A percentile compares a stretch with the other conserved stretches of the same genome.
These are phyloP conservation scores for Pseudopyrenochaeta lycopersici DNA, from an alignment of 2,329 filamentous ascomycete species.

Conservation along the genomic window DNA sequence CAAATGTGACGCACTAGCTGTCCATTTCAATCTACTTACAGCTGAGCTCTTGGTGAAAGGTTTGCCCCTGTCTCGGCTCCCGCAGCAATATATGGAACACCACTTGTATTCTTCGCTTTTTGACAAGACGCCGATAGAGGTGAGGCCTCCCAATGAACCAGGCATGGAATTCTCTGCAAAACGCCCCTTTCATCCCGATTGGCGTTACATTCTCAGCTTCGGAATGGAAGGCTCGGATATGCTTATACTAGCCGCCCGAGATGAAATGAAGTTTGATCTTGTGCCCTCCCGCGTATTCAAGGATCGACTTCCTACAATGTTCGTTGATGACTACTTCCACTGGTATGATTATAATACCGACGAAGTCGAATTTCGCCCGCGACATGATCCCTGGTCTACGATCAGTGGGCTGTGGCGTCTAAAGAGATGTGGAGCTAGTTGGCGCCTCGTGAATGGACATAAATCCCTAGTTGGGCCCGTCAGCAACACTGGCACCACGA, in stretches of 20 bases:
- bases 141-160: conserved; percentile 50
- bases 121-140: conserved; percentile 51
- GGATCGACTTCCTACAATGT: conserved; percentile 40
- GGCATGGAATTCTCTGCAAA: conserved; percentile 56
- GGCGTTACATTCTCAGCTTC: conserved; percentile 47
- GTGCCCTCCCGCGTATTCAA: conserved; percentile 46
- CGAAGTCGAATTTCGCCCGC: conserved; percentile 18
- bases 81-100: conserved; percentile 54
- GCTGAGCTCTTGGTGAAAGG: conserved; percentile 64
- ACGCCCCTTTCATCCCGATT: conserved; percentile 5
- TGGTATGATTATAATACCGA: conserved; percentile 6
- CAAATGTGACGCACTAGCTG: conserved; percentile 8
- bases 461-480: conserved; percentile 9
- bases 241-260: conserved; percentile 24
- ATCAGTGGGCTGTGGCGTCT: conserved; percentile 21
- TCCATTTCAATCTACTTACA: conserved; percentile 61
- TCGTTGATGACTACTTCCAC: conserved; percentile 32
- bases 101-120: conserved; percentile 57
- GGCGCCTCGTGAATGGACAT: conserved; percentile 20
- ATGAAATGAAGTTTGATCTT: conserved; percentile 33
- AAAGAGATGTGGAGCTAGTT: conserved; percentile 7
- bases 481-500: conserved; percentile 11
- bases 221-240: conserved; percentile 36
- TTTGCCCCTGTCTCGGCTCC: conserved; percentile 58
- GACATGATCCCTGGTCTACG: conserved; percentile 8